A percentile compares a stretch with the other conserved stretches of the same genome.
These are phyloP conservation scores for Plasmodium ovale DNA, from an alignment of 169 alveolate genomes.

Conservation along the genomic window DNA sequence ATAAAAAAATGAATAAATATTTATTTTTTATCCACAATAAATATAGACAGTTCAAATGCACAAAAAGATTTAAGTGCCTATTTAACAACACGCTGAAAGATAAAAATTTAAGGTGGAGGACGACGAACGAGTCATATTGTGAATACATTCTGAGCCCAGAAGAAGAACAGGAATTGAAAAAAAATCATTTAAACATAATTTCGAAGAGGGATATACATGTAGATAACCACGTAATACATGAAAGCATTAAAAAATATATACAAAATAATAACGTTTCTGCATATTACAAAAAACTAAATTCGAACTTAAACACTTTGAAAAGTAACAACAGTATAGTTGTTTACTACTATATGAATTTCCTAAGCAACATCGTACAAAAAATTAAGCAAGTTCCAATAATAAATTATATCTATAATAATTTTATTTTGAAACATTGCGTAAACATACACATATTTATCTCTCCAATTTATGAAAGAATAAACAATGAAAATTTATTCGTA, in stretches of 20 bases:
- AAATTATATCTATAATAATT: slow-evolving; percentile 44
- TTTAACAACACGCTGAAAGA: slow-evolving; percentile 26
- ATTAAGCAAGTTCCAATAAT: slow-evolving; percentile 28
- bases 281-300: slow-evolving; percentile 50
- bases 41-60: slow-evolving; percentile 5
- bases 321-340: slow-evolving; percentile 13
- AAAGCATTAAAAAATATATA: slow-evolving; percentile 57
- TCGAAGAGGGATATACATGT: slow-evolving; percentile 39
- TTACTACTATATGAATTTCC: slow-evolving; percentile 22
- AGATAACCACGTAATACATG: slow-evolving; percentile 45
- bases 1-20: slow-evolving; percentile 36
- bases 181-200: slow-evolving; percentile 21
- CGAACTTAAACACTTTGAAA: slow-evolving; percentile 31
- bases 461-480: slow-evolving; percentile 70
- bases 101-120: slow-evolving; percentile 57
- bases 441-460: slow-evolving; percentile 61
- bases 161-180: slow-evolving; percentile 52
- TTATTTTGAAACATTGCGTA: slow-evolving; percentile 17
- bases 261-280: slow-evolving; percentile 32
- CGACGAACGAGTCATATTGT: slow-evolving; percentile 70
- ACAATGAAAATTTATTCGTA: slow-evolving; percentile 30
- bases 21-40: slow-evolving; percentile 4
- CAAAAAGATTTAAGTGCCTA: slow-evolving; percentile 65
- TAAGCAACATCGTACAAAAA: slow-evolving; percentile 31
- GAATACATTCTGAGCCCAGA: slow-evolving; percentile 59